These are phyloP conservation scores for Fusarium odoratissimum DNA, from an alignment of 2,329 filamentous ascomycete genomes.

Conservation along the genomic window DNA sequence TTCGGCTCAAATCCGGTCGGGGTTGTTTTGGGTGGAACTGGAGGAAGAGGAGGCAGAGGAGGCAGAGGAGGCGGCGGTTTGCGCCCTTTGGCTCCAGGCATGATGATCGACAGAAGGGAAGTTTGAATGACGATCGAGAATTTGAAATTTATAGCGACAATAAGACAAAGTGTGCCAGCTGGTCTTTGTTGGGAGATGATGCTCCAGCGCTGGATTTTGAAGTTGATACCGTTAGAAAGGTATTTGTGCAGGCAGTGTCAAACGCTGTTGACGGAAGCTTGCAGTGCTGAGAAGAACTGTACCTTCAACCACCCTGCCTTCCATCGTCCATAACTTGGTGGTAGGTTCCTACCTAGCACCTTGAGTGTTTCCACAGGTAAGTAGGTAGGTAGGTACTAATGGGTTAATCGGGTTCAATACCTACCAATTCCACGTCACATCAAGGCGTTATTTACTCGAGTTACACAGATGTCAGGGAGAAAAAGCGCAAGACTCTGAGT, in stretches of 20 bases:
- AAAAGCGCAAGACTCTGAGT: neutral
- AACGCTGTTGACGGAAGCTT: neutral
- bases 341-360: neutral
- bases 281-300: neutral
- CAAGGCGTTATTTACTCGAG: neutral
- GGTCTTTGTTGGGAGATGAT: neutral
- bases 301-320: neutral
- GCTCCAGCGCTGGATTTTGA: neutral
- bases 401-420: neutral
- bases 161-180: neutral
- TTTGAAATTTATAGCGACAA: neutral
- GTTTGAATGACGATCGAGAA: neutral
- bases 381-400: neutral
- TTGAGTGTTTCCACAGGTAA: neutral
- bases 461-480: neutral
- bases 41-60: neutral
- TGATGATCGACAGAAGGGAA: neutral
- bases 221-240: neutral
- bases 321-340: neutral
- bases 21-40: neutral
- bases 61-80: neutral
- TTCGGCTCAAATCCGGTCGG: neutral
- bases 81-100: neutral
- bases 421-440: neutral
- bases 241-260: neutral